Conservation (phyloP, 345 rosid genomes). For the Hevea brasiliensis region DNA sequence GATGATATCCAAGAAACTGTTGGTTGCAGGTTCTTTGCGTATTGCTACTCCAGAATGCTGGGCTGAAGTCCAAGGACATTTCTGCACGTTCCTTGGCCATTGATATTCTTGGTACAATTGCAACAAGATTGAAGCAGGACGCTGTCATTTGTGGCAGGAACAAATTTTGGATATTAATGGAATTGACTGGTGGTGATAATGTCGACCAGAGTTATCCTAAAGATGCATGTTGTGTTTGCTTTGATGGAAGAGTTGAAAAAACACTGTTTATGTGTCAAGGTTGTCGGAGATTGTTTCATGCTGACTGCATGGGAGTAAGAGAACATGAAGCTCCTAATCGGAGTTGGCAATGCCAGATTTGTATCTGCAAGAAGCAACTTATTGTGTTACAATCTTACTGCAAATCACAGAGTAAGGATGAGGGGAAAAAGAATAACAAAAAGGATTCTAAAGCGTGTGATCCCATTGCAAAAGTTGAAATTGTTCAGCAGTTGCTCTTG, state of each 20-base stretch:
- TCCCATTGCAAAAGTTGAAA: constrained; percentile 59
- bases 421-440: constrained; percentile 29
- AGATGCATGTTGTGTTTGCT: constrained; percentile 71
- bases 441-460: constrained; percentile 43
- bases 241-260: constrained; percentile 59
- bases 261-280: constrained; percentile 66
- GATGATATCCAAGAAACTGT: constrained; percentile 19
- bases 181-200: constrained; percentile 50
- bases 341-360: constrained; percentile 80
- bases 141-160: constrained; percentile 56
- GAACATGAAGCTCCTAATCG: constrained; percentile 68
- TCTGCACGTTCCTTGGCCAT: constrained; percentile 94
- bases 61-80: constrained; percentile 86
- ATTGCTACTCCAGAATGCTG: constrained; percentile 91
- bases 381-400: constrained; percentile 77
- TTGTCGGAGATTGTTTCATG: constrained; percentile 78
- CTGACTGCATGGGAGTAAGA: constrained; percentile 85
- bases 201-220: constrained; percentile 40
- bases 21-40: constrained; percentile 91
- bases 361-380: constrained; percentile 81
- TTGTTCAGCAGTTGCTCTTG: constrained; percentile 82
- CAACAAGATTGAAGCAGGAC: constrained; percentile 87
- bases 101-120: constrained; percentile 89
- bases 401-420: constrained; percentile 54
- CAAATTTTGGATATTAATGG: constrained; percentile 64